These are phyloP conservation scores for Zygosaccharomyces gambellarensis DNA, from an alignment of 805 yeast genomes.

Conservation along the genomic window DNA sequence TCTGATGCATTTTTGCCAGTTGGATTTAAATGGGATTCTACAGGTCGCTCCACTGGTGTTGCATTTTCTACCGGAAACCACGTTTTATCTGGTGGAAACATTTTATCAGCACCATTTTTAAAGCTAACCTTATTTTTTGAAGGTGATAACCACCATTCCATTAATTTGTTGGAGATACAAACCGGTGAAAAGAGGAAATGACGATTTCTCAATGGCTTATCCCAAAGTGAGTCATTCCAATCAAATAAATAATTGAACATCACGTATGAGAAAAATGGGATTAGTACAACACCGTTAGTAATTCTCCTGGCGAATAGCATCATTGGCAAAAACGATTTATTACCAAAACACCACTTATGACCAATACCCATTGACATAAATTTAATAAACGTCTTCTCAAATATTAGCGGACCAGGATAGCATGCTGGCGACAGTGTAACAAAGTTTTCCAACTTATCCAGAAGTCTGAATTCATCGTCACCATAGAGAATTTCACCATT, in stretches of 20 bases:
- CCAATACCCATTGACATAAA: constrained; percentile 54
- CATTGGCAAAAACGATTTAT: constrained; percentile 69
- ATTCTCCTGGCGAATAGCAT: constrained; percentile 56
- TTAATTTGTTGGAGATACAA: constrained; percentile 68
- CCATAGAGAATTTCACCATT: constrained; percentile 34
- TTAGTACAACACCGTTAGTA: constrained; percentile 47
- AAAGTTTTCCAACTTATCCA: constrained; percentile 58
- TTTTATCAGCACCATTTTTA: constrained; percentile 34
- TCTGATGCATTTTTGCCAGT: constrained; percentile 34
- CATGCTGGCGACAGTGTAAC: constrained; percentile 87
- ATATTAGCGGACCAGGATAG: constrained; percentile 73
- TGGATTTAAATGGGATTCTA: constrained; percentile 23
- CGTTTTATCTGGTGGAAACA: constrained; percentile 46
- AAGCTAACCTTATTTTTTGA: constrained; percentile 40
- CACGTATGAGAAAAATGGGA: constrained; percentile 62
- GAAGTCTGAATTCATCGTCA: constrained; percentile 37
- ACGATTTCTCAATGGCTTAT: constrained; percentile 56
- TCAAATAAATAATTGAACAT: constrained; percentile 85
- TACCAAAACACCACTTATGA: constrained; percentile 59
- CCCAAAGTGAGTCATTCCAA: constrained; percentile 83
- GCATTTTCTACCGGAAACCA: constrained; percentile 47
- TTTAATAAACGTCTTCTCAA: constrained; percentile 55
- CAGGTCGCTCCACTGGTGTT: constrained; percentile 10
- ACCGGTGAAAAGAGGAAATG: constrained; percentile 86
- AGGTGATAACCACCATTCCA: constrained; percentile 87